Evolutionary conservation across 768 basidiomycete genomes (phyloP), one percentile per base, ranked within the genome.

Genomic region (Hygrophorus pudorinus): DNA sequence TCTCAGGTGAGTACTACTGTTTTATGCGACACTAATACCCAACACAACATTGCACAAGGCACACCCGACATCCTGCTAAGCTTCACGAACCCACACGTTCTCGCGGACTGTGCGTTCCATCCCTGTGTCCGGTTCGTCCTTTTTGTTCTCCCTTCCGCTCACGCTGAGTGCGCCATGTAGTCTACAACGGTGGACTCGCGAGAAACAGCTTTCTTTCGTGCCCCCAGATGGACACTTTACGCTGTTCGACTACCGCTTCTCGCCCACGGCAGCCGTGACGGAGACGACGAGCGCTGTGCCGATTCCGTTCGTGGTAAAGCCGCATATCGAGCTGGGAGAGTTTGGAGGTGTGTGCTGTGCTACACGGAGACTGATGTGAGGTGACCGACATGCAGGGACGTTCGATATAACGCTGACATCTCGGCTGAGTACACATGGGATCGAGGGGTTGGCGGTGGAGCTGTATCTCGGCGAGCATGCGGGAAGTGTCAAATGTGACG

Each of bases 201-300:
- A 87, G 55, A 82, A 77, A 53, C 62, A 71, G 1, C 65, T 97
- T 33, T 94, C 93, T 1, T 97, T 97, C 58, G 77, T 97, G 16
- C 93, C 93, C 5, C 93, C 93, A 4, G 93, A 97, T 53, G 92
- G 93, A 2, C 75, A 75, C 41, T 97, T 96, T 63, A 73, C 73
- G 6, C 68, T 96, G 14, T 75, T 83, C 56, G 85, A 91, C 51
- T 97, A 96, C 56, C 83, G 84, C 20, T 84, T 79, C 57, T 60
- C 67, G 8, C 65, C 73, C 9, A 64, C 60, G 43, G 47, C 72
- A n/a, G 52, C 64, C 14, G 51, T 59, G 30, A 53, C 61, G 1
- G 60, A n/a, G 51, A 56, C 14, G 44, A 46, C 38, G 48, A 67
- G 65, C 33, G 4, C 24, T 3, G 65, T 77, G n/a, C 67, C 76